A percentile compares a stretch with the other conserved stretches of the same genome.
These are phyloP conservation scores for Dysphania ambrosioides DNA, from an alignment of 148 eudicot genomes.

Conservation along the genomic window DNA sequence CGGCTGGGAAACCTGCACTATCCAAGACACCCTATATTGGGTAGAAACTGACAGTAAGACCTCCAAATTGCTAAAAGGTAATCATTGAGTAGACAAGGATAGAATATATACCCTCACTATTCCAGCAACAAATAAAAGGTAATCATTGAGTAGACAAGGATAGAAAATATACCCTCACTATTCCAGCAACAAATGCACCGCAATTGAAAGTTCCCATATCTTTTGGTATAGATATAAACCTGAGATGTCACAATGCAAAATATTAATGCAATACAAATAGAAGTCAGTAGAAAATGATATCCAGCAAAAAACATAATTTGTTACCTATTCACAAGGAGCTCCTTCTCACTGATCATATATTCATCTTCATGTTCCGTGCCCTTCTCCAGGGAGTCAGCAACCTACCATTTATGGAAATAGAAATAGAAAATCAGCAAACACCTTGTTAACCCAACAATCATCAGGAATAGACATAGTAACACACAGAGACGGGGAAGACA, in stretches of 20 bases:
- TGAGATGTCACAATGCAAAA: constrained; percentile 25
- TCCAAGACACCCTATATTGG: constrained; percentile 89
- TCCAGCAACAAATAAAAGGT: constrained; percentile 99
- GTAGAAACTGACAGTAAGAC: constrained; percentile 12
- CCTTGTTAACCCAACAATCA: too few species aligned
- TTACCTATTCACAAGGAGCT: constrained; percentile 95
- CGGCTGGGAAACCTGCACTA: constrained; percentile 95
- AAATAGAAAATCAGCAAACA: neutral
- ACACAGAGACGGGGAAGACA: neutral
- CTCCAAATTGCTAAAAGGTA: neutral
- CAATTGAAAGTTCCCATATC: constrained; percentile 99
- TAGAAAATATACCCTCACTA: constrained; percentile 68
- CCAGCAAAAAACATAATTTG: neutral
- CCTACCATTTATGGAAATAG: constrained; percentile 52
- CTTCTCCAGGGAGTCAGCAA: constrained; percentile 98
- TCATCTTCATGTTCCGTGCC: constrained; percentile 99
- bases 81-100: neutral
- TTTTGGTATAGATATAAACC: constrained; percentile 95
- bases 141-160: too few species aligned
- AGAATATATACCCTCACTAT: constrained; percentile 72
- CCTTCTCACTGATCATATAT: constrained; percentile 98
- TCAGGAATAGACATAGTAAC: too few species aligned
- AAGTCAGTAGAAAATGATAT: constrained; percentile 2
- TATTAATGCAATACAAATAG: constrained; percentile 6
- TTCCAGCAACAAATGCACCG: constrained; percentile 99